A percentile compares a stretch with the other conserved stretches of the same genome.
These are phyloP conservation scores for Nepenthes gracilis DNA, from an alignment of 148 eudicot species.

Conservation along the genomic window DNA sequence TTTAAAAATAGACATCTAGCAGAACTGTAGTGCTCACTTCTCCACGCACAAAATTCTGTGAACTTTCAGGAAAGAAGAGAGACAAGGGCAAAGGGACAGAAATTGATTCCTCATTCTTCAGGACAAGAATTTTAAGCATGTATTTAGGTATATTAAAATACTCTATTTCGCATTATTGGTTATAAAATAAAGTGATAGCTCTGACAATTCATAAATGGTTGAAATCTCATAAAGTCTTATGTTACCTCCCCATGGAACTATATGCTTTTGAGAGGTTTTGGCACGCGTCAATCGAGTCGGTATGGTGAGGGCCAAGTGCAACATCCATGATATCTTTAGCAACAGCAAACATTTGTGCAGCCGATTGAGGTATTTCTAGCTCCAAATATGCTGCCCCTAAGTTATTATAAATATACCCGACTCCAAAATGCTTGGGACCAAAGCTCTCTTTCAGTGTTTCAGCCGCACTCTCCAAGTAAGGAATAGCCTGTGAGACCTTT, in stretches of 20 bases:
- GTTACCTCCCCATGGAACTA: constrained; percentile 86
- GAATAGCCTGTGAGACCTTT: constrained; percentile 56
- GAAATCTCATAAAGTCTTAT: not conserved
- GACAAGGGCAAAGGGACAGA: no score
- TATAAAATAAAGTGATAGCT: not conserved
- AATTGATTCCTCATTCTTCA: no score
- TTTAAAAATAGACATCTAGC: no score
- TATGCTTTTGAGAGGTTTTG: constrained; percentile 94
- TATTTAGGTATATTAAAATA: not conserved
- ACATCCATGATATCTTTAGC: constrained; percentile 95
- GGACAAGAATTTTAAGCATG: no score
- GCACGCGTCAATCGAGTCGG: constrained; percentile 69
- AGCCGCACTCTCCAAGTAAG: constrained; percentile 76
- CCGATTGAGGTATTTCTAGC: constrained; percentile 83
- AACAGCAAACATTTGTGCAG: constrained; percentile 84
- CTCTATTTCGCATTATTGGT: not conserved
- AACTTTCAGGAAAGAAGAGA: no score
- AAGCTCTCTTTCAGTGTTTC: constrained; percentile 79
- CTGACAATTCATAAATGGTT: not conserved
- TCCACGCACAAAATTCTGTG: no score
- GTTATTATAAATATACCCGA: constrained; percentile 83
- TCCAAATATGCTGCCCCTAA: constrained; percentile 96
- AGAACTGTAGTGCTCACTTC: no score
- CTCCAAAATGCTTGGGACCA: constrained; percentile 73
- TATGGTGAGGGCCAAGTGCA: constrained; percentile 83